phyloP scores from a whole-genome alignment of 208 protist species.

The Leishmania tarentolae region DNA sequence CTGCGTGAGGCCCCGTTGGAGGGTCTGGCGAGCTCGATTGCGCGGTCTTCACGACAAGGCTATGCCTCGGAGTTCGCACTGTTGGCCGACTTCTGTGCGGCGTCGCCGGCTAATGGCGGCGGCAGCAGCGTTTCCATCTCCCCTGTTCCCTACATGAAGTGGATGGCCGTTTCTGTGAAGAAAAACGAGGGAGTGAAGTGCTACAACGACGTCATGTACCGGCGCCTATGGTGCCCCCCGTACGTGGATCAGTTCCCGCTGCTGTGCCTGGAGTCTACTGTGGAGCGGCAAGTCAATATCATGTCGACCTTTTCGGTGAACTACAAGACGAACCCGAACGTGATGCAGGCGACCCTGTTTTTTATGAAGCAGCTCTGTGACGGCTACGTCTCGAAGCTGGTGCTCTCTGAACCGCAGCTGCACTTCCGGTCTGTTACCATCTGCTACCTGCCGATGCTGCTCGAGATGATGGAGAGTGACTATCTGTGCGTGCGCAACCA shows the following conservation, averaged over 20 bases:
- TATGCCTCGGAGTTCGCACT: slow-evolving; percentile 34
- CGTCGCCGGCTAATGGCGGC: neutral
- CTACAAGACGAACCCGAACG: slow-evolving; percentile 62
- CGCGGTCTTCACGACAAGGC: slow-evolving; percentile 19
- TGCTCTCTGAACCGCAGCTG: slow-evolving; percentile 60
- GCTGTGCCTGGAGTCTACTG: slow-evolving; percentile 59
- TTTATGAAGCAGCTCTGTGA: slow-evolving; percentile 88
- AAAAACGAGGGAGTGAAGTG: slow-evolving; percentile 34
- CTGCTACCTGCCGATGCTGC: slow-evolving; percentile 80
- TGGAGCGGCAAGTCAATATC: slow-evolving; percentile 66
- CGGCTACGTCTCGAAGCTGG: slow-evolving; percentile 79
- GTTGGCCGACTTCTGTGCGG: slow-evolving; percentile 19
- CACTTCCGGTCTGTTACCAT: slow-evolving; percentile 80
- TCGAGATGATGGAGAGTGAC: slow-evolving; percentile 82
- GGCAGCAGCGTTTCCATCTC: slow-evolving; percentile 15
- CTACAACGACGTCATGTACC: slow-evolving; percentile 30
- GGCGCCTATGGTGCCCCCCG: slow-evolving; percentile 35
- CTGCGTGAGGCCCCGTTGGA: slow-evolving; percentile 31
- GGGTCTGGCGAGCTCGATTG: slow-evolving; percentile 3
- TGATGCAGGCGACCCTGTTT: slow-evolving; percentile 73
- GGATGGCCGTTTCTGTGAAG: slow-evolving; percentile 23
- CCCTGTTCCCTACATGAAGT: slow-evolving; percentile 11
- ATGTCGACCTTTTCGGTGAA: slow-evolving; percentile 74
- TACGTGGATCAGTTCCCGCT: slow-evolving; percentile 81
- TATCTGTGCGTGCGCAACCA: slow-evolving; percentile 88